phyloP scores from a whole-genome alignment of 2,329 filamentous ascomycete genomes.

The Neofusicoccum umdonicola region DNA sequence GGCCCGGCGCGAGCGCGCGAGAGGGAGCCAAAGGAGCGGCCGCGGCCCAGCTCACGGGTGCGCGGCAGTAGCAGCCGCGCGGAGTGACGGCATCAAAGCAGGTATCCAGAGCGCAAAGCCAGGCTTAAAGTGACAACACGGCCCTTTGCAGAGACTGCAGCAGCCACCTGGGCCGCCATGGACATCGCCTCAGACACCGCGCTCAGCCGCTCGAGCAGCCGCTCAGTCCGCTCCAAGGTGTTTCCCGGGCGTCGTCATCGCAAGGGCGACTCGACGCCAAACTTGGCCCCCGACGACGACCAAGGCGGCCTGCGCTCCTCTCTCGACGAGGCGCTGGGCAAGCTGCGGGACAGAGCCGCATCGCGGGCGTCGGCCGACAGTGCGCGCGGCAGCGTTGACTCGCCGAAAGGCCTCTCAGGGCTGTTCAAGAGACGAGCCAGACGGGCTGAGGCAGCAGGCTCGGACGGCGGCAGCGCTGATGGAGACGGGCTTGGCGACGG shows the following conservation, averaged over 20 bases:
- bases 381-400: constrained; percentile 32
- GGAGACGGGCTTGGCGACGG: constrained; percentile 1
- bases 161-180: neutral
- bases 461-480: constrained; percentile 2
- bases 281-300: constrained; percentile 23
- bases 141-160: neutral
- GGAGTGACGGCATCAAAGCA: constrained; percentile 8
- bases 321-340: constrained; percentile 41
- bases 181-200: constrained; percentile 6
- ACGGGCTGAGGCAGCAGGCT: constrained; percentile 21
- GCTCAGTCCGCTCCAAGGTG: constrained; percentile 25
- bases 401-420: constrained; percentile 43
- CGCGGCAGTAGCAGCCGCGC: constrained; percentile 4
- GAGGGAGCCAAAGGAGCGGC: neutral
- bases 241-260: constrained; percentile 26
- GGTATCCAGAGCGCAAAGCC: neutral
- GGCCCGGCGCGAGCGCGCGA: neutral
- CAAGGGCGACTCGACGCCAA: constrained; percentile 26
- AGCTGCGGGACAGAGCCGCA: constrained; percentile 34
- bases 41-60: neutral
- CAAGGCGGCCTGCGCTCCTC: constrained; percentile 25
- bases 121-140: neutral
- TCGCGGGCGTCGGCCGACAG: constrained; percentile 38
- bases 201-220: constrained; percentile 16
- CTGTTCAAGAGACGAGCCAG: constrained; percentile 42